Percentiles rank a stretch among this genome's conserved stretches.
Evolutionary conservation across 1,139 yeast genomes (phyloP).

Genomic region (Magnusiomyces sp.): DNA sequence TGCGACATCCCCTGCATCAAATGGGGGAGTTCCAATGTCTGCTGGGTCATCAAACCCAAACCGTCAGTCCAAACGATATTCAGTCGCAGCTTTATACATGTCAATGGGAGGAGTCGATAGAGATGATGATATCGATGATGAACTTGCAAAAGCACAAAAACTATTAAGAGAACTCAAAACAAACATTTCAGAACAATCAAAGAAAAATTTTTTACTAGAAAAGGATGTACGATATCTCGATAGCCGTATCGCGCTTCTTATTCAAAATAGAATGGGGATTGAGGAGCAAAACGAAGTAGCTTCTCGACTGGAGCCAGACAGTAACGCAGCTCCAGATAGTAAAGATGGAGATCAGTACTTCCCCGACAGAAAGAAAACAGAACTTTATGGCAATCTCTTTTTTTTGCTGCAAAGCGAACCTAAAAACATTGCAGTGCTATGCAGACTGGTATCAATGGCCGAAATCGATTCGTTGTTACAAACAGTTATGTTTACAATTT

Average conservation of each 20-base stretch:
- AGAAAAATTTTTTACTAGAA: conserved; percentile 34
- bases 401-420: conserved; percentile 37
- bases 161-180: conserved; percentile 31
- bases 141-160: conserved; percentile 32
- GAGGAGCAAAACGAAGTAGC: conserved; percentile 35
- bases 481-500: conserved; percentile 39
- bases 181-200: conserved; percentile 33
- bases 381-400: conserved; percentile 33
- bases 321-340: not conserved
- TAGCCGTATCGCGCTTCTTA: conserved; percentile 35
- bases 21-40: not conserved
- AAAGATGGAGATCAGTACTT: conserved; percentile 15
- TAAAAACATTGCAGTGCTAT: conserved; percentile 33
- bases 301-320: conserved; percentile 26
- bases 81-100: conserved; percentile 33
- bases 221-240: conserved; percentile 36
- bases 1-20: not conserved
- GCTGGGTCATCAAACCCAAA: conserved; percentile 16
- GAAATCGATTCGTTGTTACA: conserved; percentile 36
- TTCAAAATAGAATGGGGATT: conserved; percentile 35
- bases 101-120: conserved; percentile 33
- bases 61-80: conserved; percentile 31
- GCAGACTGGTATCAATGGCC: conserved; percentile 33
- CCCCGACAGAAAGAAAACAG: conserved; percentile 28
- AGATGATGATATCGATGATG: conserved; percentile 34